Evolutionary conservation across 2,329 filamentous ascomycete genomes (phyloP).

Genomic region (Pyrenochaeta sp.): DNA sequence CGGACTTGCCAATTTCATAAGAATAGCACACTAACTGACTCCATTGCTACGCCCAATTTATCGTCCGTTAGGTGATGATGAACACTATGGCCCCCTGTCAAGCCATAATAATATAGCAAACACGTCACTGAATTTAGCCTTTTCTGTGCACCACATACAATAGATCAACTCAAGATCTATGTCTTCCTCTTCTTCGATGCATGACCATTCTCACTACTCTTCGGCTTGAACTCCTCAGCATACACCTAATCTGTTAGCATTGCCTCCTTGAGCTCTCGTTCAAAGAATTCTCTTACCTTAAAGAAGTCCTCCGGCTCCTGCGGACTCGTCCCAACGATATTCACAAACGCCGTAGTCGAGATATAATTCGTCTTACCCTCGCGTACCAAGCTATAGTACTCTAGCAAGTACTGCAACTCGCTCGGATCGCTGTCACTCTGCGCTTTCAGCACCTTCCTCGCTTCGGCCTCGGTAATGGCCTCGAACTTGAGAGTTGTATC

Average conservation of each 20-base stretch:
- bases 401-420: slow-evolving; percentile 58
- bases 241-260: too few species aligned
- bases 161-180: too few species aligned
- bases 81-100: too few species aligned
- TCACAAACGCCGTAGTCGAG: slow-evolving; percentile 58
- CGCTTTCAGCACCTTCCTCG: slow-evolving; percentile 46
- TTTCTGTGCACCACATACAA: too few species aligned
- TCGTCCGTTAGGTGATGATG: too few species aligned
- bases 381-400: slow-evolving; percentile 62
- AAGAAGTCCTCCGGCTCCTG: slow-evolving; percentile 60
- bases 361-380: slow-evolving; percentile 65
- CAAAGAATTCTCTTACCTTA: too few species aligned
- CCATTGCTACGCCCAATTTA: too few species aligned
- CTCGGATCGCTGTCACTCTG: slow-evolving; percentile 49
- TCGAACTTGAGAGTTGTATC: slow-evolving; percentile 46
- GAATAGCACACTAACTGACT: too few species aligned
- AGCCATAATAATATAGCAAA: too few species aligned
- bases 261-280: too few species aligned
- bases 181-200: slow-evolving; percentile 43
- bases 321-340: slow-evolving; percentile 57
- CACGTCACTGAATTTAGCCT: too few species aligned
- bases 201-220: slow-evolving; percentile 8
- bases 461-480: slow-evolving; percentile 53
- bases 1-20: too few species aligned
- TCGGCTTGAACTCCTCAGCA: slow-evolving; percentile 47